Conservation (phyloP, 1,284 basidiomycete species). For the Pisolithus thermaeus region DNA sequence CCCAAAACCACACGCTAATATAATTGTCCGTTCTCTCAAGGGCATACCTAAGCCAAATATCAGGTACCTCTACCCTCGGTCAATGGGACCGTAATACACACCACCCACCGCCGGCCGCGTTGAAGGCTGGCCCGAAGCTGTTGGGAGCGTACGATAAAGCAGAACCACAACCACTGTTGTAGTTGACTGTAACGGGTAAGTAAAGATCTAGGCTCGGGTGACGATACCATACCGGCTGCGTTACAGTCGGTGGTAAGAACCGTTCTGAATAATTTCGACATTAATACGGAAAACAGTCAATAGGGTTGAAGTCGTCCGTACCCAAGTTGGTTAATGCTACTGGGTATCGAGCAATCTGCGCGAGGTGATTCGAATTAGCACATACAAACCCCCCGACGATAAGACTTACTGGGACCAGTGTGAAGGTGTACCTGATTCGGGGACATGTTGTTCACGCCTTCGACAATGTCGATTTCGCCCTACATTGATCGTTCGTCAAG, state of each 20-base stretch:
- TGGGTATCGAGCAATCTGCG: neutral
- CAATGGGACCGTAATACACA: constrained; percentile 5
- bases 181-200: constrained; percentile 22
- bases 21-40: constrained; percentile 32
- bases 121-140: constrained; percentile 38
- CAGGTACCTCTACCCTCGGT: neutral
- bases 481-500: constrained; percentile 14
- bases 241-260: constrained; percentile 31
- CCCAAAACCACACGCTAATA: constrained; percentile 40
- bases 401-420: constrained; percentile 31
- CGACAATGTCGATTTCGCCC: constrained; percentile 40
- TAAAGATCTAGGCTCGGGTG: neutral
- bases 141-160: constrained; percentile 28
- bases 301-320: constrained; percentile 1
- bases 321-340: constrained; percentile 15
- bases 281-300: neutral
- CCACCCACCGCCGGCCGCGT: constrained; percentile 38
- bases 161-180: constrained; percentile 45
- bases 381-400: neutral
- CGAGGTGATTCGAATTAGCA: neutral
- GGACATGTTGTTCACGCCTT: constrained; percentile 31
- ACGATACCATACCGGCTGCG: constrained; percentile 20
- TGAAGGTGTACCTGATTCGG: constrained; percentile 39
- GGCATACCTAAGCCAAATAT: constrained; percentile 25
- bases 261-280: neutral